Evolutionary conservation across 345 rosid genomes (phyloP).

Genomic region (Arabidopsis thaliana): TAIR10.1 NC_003076.8:4544501-4545000

Average conservation of each 20-base stretch:
- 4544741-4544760: constrained; percentile 53
- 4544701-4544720: constrained; percentile 51
- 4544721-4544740: constrained; percentile 73
- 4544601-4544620: constrained; percentile 46
- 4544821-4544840: constrained; percentile 52
- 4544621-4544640: constrained; percentile 59
- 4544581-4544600: constrained; percentile 76
- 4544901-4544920: constrained; percentile 62
- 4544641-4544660: constrained; percentile 45
- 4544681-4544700: constrained; percentile 74
- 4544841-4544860: constrained; percentile 65
- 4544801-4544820: constrained; percentile 48
- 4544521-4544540: constrained; percentile 58
- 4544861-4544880: constrained; percentile 56
- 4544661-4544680: constrained; percentile 65
- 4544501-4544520: constrained; percentile 75
- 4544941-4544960: constrained; percentile 62
- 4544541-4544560: constrained; percentile 70
- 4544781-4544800: constrained; percentile 72
- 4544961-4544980: constrained; percentile 68
- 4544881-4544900: constrained; percentile 51
- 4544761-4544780: constrained; percentile 66
- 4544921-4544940: constrained; percentile 56
- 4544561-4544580: constrained; percentile 71
- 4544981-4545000: constrained; percentile 74